phyloP scores from a whole-genome alignment of 805 yeast genomes.

The Metschnikowia vanudenii region DNA sequence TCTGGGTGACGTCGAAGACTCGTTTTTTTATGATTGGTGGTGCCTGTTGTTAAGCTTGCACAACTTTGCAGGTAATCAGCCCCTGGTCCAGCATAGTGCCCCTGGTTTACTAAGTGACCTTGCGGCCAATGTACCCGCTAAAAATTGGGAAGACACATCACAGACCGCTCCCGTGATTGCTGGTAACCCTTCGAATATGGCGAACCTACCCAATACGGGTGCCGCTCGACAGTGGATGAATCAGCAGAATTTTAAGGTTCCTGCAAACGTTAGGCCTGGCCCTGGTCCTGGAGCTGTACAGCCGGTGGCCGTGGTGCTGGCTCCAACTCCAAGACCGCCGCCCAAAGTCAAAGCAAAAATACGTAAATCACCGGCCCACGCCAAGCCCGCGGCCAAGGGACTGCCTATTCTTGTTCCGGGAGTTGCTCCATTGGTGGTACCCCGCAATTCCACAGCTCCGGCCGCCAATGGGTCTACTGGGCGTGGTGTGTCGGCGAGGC shows the following conservation, averaged over 20 bases:
- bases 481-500: not conserved
- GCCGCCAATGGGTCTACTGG: not conserved
- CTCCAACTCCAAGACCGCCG: not conserved
- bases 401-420: conserved; percentile 13
- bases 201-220: not conserved
- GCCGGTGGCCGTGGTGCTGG: not conserved
- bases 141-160: not conserved
- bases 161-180: too few species aligned
- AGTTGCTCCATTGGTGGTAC: conserved; percentile 11
- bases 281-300: not conserved
- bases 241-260: conserved; percentile 3
- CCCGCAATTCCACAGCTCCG: not conserved
- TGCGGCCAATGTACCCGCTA: not conserved
- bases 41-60: conserved; percentile 13
- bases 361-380: conserved; percentile 5
- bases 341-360: conserved; percentile 3
- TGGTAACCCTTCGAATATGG: not conserved
- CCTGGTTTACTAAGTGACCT: too few species aligned
- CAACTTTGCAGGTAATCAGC: not conserved
- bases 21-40: conserved; percentile 16
- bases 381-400: conserved; percentile 5
- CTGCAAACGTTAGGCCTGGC: not conserved
- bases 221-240: not conserved
- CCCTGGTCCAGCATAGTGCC: not conserved
- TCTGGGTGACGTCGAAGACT: conserved; percentile 6